phyloP scores from a whole-genome alignment of 768 basidiomycete species.

The Mycena vitilis region DNA sequence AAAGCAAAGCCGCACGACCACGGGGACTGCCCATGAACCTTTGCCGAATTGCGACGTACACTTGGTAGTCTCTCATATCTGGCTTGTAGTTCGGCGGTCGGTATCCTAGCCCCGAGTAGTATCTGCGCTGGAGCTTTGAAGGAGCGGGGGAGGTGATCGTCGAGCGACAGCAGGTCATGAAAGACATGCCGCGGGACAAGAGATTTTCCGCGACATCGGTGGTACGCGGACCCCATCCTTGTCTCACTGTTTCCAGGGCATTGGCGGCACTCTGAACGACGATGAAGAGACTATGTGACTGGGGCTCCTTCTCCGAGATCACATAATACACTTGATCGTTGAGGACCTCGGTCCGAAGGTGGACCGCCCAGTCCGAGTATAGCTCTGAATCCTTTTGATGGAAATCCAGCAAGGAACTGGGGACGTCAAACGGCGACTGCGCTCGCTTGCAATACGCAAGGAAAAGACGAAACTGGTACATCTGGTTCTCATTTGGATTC shows the following conservation, averaged over 20 bases:
- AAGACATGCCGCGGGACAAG: background rate
- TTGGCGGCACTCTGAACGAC: background rate
- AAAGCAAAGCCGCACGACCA: conserved; percentile 41
- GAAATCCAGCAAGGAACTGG: background rate
- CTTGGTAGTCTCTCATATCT: conserved; percentile 21
- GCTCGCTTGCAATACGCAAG: background rate
- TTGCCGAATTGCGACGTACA: conserved; percentile 13
- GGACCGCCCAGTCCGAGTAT: background rate
- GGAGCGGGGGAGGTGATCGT: background rate
- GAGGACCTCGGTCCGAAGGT: background rate
- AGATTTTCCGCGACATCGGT: background rate
- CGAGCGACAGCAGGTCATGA: background rate
- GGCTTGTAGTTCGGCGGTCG: conserved; percentile 13
- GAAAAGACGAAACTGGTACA: background rate
- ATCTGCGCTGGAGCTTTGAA: background rate
- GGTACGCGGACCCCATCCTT: background rate
- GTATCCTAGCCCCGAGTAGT: conserved; percentile 15
- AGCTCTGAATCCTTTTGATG: background rate
- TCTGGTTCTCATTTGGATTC: background rate
- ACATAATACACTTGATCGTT: background rate
- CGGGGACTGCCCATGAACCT: conserved; percentile 26
- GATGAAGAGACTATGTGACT: background rate
- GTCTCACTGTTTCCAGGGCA: background rate
- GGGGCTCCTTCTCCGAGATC: background rate
- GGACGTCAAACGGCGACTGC: background rate